These are phyloP conservation scores for Emmonsiellopsis sp. DNA, from an alignment of 2,329 filamentous ascomycete genomes.

Conservation along the genomic window DNA sequence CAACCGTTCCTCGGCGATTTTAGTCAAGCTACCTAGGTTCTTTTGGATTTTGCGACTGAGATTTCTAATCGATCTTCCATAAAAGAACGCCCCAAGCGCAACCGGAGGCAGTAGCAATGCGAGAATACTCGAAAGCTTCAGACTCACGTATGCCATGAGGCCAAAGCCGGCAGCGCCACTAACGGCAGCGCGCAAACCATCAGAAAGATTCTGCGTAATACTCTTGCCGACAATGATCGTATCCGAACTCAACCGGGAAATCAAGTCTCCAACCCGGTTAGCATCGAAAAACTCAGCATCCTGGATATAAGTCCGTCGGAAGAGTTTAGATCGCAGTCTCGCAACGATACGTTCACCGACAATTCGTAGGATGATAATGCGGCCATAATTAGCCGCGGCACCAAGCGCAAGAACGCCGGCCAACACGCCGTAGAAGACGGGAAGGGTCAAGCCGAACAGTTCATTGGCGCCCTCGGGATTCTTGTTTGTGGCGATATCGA, in stretches of 20 bases:
- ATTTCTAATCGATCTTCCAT: slow-evolving; percentile 79
- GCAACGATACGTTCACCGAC: slow-evolving; percentile 93
- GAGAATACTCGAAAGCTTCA: slow-evolving; percentile 80
- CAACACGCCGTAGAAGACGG: slow-evolving; percentile 80
- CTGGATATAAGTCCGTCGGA: slow-evolving; percentile 87
- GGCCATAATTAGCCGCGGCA: slow-evolving; percentile 83
- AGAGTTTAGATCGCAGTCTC: slow-evolving; percentile 78
- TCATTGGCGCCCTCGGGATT: slow-evolving; percentile 53
- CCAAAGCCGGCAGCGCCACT: slow-evolving; percentile 82
- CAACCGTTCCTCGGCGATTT: slow-evolving; percentile 95
- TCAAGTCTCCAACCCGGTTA: slow-evolving; percentile 90
- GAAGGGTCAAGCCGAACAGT: slow-evolving; percentile 75
- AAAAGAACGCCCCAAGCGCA: slow-evolving; percentile 82
- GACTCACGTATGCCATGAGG: slow-evolving; percentile 92
- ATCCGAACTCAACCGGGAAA: slow-evolving; percentile 89
- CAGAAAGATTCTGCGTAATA: slow-evolving; percentile 94
- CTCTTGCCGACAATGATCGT: slow-evolving; percentile 98
- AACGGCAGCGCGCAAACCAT: slow-evolving; percentile 84
- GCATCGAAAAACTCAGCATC: slow-evolving; percentile 99
- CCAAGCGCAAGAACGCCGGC: slow-evolving; percentile 70
- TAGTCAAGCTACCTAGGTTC: slow-evolving; percentile 84
- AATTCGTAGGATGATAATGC: slow-evolving; percentile 85
- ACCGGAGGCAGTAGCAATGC: slow-evolving; percentile 84
- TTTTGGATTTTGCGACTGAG: slow-evolving; percentile 88
- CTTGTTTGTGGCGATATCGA: slow-evolving; percentile 79